These are phyloP conservation scores for Aristolochia contorta DNA, from an alignment of 164 flowering plant genomes.

Conservation along the genomic window DNA sequence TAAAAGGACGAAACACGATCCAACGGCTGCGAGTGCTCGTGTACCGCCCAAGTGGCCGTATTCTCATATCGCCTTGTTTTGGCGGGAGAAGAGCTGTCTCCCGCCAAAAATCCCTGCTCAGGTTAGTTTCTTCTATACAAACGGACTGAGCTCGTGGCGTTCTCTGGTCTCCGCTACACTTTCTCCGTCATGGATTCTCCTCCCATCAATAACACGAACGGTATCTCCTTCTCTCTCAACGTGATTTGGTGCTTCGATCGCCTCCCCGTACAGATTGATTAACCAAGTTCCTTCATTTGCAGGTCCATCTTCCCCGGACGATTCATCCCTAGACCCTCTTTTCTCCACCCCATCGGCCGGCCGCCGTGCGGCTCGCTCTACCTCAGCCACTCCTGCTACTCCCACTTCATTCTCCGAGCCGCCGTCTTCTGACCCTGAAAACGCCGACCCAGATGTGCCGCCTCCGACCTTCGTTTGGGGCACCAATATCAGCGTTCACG, in stretches of 20 bases:
- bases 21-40: no score
- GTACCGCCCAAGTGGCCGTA: no score
- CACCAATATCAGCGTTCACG: slow-evolving; percentile 89
- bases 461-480: slow-evolving; percentile 93
- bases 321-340: no score
- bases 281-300: slow-evolving; percentile 5
- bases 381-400: slow-evolving; percentile 22
- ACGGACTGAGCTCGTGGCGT: no score
- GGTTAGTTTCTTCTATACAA: no score
- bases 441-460: slow-evolving; percentile 29
- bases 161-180: background rate
- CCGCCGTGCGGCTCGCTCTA: slow-evolving; percentile 33
- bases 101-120: no score
- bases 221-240: background rate
- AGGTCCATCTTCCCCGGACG: slow-evolving; percentile 80
- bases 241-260: background rate
- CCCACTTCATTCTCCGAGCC: slow-evolving; percentile 52
- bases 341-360: slow-evolving; percentile 52
- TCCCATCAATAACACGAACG: slow-evolving; percentile 3
- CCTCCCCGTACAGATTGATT: background rate
- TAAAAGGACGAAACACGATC: no score
- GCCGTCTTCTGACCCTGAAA: slow-evolving; percentile 51
- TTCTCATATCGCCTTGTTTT: no score
- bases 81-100: no score
- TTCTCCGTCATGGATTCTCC: slow-evolving; percentile 9